Conservation (phyloP, 129 eudicot species). For the Tanacetum coccineum region DNA sequence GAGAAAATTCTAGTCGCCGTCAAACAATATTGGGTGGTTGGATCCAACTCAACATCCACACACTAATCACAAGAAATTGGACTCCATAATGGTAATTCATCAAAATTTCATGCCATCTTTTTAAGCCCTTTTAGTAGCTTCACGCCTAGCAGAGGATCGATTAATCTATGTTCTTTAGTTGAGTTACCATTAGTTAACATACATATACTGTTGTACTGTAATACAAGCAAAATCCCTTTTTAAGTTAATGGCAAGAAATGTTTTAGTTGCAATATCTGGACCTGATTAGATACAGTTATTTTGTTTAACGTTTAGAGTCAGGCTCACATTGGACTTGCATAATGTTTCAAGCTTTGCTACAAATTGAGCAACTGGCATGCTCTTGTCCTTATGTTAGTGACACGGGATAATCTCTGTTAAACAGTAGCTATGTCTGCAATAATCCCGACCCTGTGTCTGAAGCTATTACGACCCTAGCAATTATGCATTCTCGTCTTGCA, state of each 20-base stretch:
- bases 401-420: not conserved
- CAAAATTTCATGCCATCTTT: slow-evolving; percentile 14
- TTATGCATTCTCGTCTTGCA: not conserved
- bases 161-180: slow-evolving; percentile 28
- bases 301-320: not conserved
- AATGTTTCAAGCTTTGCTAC: slow-evolving; percentile 1
- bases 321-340: not conserved
- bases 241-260: slow-evolving; percentile 25
- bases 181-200: slow-evolving; percentile 20
- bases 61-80: slow-evolving; percentile 27
- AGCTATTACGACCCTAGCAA: not conserved
- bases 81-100: slow-evolving; percentile 20
- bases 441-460: not conserved
- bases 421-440: slow-evolving; percentile 8
- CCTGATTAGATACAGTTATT: not conserved
- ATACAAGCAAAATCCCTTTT: slow-evolving; percentile 18
- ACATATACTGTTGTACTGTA: slow-evolving; percentile 18
- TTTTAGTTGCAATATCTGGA: not conserved
- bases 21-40: slow-evolving; percentile 81
- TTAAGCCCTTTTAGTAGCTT: slow-evolving; percentile 9
- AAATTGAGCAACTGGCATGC: slow-evolving; percentile 21
- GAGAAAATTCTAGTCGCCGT: slow-evolving; percentile 82
- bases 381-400: slow-evolving; percentile 12
- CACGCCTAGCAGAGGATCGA: not conserved
- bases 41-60: slow-evolving; percentile 69